phyloP scores from a whole-genome alignment of 176 grass and related monocot species.

The Carex parvula region DNA sequence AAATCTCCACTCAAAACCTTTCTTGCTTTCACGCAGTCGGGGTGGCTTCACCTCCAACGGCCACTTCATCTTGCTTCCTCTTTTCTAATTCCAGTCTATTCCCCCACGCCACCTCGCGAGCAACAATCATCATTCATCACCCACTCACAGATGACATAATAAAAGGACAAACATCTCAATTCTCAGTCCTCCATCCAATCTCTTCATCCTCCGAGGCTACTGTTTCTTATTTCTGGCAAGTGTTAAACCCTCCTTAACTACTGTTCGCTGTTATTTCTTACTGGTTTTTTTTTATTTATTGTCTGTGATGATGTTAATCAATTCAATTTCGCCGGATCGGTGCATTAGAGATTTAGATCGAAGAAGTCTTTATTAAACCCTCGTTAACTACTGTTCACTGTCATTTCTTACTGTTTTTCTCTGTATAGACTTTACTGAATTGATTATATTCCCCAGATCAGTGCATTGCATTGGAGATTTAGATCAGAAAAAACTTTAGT shows the following conservation, averaged over 20 bases:
- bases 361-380: neutral
- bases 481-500: neutral
- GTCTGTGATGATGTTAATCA: neutral
- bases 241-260: neutral
- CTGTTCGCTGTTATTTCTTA: neutral
- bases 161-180: neutral
- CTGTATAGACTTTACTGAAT: neutral
- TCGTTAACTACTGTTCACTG: neutral
- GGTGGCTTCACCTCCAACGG: neutral
- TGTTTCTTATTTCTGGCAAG: neutral
- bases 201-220: neutral
- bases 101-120: neutral
- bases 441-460: neutral
- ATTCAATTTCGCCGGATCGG: neutral
- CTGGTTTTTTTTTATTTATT: neutral
- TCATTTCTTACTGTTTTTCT: neutral
- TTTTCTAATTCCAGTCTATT: neutral
- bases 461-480: neutral
- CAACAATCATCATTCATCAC: neutral
- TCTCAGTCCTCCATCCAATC: neutral
- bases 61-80: neutral
- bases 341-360: conserved; percentile 3
- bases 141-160: neutral
- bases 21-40: conserved; percentile 15
- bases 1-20: neutral